A percentile compares a stretch with the other conserved stretches of the same genome.
Evolutionary conservation across 108 stramenopile genomes (phyloP).

Genomic region (Asterionellopsis glacialis): DNA sequence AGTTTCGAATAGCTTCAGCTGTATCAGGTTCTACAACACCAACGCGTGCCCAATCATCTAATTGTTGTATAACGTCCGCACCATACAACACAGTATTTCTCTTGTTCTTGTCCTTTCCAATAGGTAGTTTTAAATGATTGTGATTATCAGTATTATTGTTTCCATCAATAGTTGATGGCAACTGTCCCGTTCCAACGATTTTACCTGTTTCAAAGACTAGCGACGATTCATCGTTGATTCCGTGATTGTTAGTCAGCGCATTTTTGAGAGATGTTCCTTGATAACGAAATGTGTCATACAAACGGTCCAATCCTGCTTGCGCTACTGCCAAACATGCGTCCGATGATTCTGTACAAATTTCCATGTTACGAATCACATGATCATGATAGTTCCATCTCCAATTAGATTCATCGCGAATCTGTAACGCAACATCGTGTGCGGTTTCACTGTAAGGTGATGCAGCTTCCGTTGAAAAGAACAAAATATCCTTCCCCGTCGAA

Average conservation of each 20-base stretch:
- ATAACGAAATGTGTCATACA: slow-evolving; percentile 71
- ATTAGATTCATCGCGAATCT: too few species aligned
- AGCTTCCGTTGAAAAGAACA: too few species aligned
- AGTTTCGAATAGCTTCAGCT: slow-evolving; percentile 61
- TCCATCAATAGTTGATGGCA: slow-evolving; percentile 20
- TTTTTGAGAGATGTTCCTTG: slow-evolving; percentile 14
- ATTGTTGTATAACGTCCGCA: slow-evolving; percentile 48
- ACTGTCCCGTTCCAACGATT: slow-evolving; percentile 51
- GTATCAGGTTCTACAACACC: slow-evolving; percentile 78
- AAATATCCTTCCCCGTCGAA: too few species aligned
- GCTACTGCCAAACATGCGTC: slow-evolving; percentile 60
- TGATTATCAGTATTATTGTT: slow-evolving; percentile 49
- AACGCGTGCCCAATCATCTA: slow-evolving; percentile 63
- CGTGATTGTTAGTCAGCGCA: too few species aligned
- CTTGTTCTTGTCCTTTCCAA: slow-evolving; percentile 61
- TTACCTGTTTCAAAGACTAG: slow-evolving; percentile 23
- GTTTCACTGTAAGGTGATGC: too few species aligned
- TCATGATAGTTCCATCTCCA: too few species aligned
- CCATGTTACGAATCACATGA: too few species aligned
- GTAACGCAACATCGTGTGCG: too few species aligned
- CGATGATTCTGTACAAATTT: slow-evolving; percentile 5
- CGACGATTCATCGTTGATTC: too few species aligned
- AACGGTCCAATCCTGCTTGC: slow-evolving; percentile 63
- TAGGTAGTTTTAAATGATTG: slow-evolving; percentile 33
- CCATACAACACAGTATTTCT: slow-evolving; percentile 43